These are phyloP conservation scores for Drechslera avenae DNA, from an alignment of 2,329 filamentous ascomycete species.

Conservation along the genomic window DNA sequence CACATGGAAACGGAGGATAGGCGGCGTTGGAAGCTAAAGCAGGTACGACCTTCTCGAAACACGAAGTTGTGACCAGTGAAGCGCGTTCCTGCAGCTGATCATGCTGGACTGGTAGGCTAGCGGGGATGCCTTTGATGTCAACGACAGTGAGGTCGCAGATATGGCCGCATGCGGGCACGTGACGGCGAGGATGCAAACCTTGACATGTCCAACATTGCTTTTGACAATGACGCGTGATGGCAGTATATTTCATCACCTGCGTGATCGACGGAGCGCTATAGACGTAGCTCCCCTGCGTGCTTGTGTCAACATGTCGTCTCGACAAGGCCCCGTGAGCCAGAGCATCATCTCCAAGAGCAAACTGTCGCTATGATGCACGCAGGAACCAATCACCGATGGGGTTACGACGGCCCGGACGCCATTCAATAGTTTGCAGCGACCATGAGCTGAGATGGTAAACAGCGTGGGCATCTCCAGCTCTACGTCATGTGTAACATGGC, in stretches of 20 bases:
- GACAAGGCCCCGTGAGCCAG: background rate
- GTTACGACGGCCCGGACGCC: background rate
- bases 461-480: background rate
- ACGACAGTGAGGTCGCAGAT: slow-evolving; percentile 9
- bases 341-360: too few species aligned
- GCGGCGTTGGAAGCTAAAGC: slow-evolving; percentile 9
- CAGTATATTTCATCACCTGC: background rate
- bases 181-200: background rate
- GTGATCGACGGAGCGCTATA: background rate
- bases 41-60: slow-evolving; percentile 13
- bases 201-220: background rate
- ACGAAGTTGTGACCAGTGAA: slow-evolving; percentile 1
- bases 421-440: background rate
- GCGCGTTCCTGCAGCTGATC: slow-evolving; percentile 12
- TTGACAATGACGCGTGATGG: slow-evolving; percentile 1
- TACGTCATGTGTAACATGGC: slow-evolving; percentile 6
- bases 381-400: background rate
- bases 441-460: background rate
- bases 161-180: slow-evolving; percentile 2
- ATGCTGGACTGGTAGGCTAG: slow-evolving; percentile 1
- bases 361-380: too few species aligned
- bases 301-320: background rate
- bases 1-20: background rate
- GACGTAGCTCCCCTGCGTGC: background rate
- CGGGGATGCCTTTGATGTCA: background rate